Evolutionary conservation across 2,329 filamentous ascomycete species (phyloP).

Genomic region (Didymellaceae sp.): DNA sequence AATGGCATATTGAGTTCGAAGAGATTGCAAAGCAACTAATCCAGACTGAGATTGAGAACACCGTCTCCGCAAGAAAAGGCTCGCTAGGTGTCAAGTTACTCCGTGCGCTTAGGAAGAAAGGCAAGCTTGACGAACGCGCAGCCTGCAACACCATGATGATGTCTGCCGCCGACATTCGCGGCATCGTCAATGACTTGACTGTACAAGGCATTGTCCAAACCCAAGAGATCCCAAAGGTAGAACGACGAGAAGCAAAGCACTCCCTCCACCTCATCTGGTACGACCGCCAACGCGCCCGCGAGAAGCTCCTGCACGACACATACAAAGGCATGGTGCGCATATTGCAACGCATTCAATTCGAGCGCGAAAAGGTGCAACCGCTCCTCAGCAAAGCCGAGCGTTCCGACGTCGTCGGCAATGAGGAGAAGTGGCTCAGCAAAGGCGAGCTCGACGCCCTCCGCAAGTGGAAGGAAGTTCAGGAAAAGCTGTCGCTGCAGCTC

Average conservation of each 20-base stretch:
- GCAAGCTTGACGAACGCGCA: conserved; percentile 94
- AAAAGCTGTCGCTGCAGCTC: conserved; percentile 79
- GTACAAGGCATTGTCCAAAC: conserved; percentile 86
- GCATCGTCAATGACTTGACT: conserved; percentile 84
- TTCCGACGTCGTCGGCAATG: conserved; percentile 82
- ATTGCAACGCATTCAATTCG: conserved; percentile 78
- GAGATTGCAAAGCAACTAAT: conserved; percentile 73
- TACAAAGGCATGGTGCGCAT: conserved; percentile 91
- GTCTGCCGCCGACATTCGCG: conserved; percentile 82
- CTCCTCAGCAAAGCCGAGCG: conserved; percentile 83
- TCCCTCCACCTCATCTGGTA: conserved; percentile 94
- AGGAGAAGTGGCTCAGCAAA: conserved; percentile 78
- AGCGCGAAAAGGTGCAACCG: conserved; percentile 73
- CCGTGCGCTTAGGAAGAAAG: conserved; percentile 82
- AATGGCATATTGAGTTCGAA: conserved; percentile 87
- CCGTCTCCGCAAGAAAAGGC: conserved; percentile 79
- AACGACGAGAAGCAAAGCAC: conserved; percentile 77
- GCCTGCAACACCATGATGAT: conserved; percentile 81
- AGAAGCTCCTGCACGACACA: conserved; percentile 75
- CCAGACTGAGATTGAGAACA: conserved; percentile 79
- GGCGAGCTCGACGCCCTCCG: conserved; percentile 75
- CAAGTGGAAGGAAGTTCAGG: conserved; percentile 66
- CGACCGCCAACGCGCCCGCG: conserved; percentile 74
- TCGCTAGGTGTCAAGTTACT: conserved; percentile 80
- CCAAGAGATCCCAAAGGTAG: conserved; percentile 92